Conservation (phyloP, 768 basidiomycete species). For the Amyloporia xantha region DNA sequence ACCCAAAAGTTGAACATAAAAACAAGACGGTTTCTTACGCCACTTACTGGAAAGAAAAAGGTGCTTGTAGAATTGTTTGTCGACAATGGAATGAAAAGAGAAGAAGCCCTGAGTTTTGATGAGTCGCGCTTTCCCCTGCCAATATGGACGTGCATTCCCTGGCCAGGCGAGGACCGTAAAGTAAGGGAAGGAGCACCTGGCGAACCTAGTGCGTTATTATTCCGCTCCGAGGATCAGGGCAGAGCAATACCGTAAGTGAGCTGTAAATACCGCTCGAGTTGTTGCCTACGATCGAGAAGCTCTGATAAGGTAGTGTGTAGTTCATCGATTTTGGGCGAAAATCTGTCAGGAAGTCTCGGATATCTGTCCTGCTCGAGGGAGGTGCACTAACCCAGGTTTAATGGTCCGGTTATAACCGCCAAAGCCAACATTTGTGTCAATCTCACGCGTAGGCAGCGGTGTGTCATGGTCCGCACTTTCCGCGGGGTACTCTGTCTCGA, state of each 20-base stretch:
- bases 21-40: background rate
- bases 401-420: conserved; percentile 46
- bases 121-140: conserved; percentile 58
- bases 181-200: conserved; percentile 68
- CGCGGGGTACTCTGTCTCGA: background rate
- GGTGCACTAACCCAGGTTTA: conserved; percentile 49
- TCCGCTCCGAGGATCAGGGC: background rate
- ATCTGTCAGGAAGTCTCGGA: conserved; percentile 34
- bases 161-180: conserved; percentile 57
- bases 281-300: conserved; percentile 39
- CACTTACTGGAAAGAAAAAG: conserved; percentile 60
- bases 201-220: background rate
- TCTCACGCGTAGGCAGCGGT: conserved; percentile 1
- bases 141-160: conserved; percentile 74
- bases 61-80: conserved; percentile 60
- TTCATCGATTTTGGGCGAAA: conserved; percentile 43
- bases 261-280: conserved; percentile 52
- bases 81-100: conserved; percentile 50
- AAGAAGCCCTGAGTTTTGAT: conserved; percentile 36
- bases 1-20: background rate
- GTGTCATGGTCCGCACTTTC: no score
- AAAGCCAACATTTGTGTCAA: conserved; percentile 13
- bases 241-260: conserved; percentile 40
- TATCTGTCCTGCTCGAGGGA: background rate
- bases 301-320: conserved; percentile 44